Evolutionary conservation across 108 stramenopile species (phyloP), one percentile per base, ranked within the genome.

Genomic region (Cyclotella sp.): DNA sequence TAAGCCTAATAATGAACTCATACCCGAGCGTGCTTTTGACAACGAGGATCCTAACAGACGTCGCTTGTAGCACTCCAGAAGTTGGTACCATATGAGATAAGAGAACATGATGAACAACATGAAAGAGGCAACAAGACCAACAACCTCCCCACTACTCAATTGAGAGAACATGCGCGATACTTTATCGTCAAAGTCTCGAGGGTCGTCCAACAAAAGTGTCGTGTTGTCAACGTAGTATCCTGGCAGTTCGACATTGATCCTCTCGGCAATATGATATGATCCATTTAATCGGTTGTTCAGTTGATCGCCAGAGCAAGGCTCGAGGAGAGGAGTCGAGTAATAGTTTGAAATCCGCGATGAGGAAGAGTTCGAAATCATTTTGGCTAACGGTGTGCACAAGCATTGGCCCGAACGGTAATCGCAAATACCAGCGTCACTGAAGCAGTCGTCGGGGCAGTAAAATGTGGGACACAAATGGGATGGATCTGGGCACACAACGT

Each of bases 391-490:
- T 42, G 82, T 72, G 73, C 93, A 93, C 72, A 91, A 69, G 69
- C 94, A 95, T 44, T 90, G 53, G 22, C 91, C 90, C 18, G 68
- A 71, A 0, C 60, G 54, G 72, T 90, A 91, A 79, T 95, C 84
- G 64, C 94, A 95, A 0, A 81, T 63, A 12, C 91, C 91, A 68
- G 66, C 82, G 24, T 91, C 91, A 11, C 83, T 81, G 28, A 95
- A 70, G 72, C 94, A 95, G 81, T 95, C 90, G 46, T 79, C 76
- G 14, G 77, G 89, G 66, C 94, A 95, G 46, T 82, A 92, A 63
- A 95, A 95, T 5, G 90, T 89, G 12, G 94, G 94, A 52, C 94
- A 95, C 42, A 91, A 75, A 21, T 87, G 84, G 8, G 79, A 65
- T 27, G 90, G 89, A 53, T 95, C 88, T 0, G 94, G 94, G 57